Conservation (phyloP, 2,329 filamentous ascomycete species). For the Penicillium freii region DNA sequence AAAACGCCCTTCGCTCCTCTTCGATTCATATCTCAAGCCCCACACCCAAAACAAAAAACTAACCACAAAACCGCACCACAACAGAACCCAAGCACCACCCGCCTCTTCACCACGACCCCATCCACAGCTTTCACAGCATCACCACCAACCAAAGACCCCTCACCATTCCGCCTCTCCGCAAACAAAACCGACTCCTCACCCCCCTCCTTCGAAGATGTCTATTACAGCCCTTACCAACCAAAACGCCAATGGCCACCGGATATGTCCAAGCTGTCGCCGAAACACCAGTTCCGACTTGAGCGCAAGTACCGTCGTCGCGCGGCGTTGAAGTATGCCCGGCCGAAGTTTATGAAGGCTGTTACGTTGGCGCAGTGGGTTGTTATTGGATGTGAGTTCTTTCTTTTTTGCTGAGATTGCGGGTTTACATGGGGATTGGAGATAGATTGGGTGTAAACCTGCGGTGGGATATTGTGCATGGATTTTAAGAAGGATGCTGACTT, state of each 20-base stretch:
- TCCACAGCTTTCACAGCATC: constrained; percentile 15
- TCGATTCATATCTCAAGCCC: neutral
- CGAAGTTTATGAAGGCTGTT: constrained; percentile 57
- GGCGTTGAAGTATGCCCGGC: constrained; percentile 60
- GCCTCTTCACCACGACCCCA: constrained; percentile 16
- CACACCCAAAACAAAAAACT: neutral
- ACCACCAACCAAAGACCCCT: constrained; percentile 14
- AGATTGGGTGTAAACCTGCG: neutral
- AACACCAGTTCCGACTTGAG: constrained; percentile 67
- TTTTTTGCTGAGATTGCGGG: neutral
- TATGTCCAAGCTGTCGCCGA: constrained; percentile 60
- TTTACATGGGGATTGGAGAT: neutral
- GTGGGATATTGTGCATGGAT: neutral
- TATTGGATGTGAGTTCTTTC: constrained; percentile 50
- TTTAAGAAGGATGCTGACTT: constrained; percentile 12
- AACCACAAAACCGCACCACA: neutral
- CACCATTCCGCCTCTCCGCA: constrained; percentile 23
- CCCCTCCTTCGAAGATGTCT: constrained; percentile 27
- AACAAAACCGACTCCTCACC: constrained; percentile 17
- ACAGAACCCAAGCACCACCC: neutral
- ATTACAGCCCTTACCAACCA: constrained; percentile 58
- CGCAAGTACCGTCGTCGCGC: constrained; percentile 62
- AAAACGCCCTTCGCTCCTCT: neutral
- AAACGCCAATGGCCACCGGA: constrained; percentile 66
- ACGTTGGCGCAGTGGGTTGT: constrained; percentile 57